Percentiles rank a stretch among this genome's conserved stretches.
Conservation (phyloP, 1,139 yeast species). For the Meyerozyma elateridarum region DNA sequence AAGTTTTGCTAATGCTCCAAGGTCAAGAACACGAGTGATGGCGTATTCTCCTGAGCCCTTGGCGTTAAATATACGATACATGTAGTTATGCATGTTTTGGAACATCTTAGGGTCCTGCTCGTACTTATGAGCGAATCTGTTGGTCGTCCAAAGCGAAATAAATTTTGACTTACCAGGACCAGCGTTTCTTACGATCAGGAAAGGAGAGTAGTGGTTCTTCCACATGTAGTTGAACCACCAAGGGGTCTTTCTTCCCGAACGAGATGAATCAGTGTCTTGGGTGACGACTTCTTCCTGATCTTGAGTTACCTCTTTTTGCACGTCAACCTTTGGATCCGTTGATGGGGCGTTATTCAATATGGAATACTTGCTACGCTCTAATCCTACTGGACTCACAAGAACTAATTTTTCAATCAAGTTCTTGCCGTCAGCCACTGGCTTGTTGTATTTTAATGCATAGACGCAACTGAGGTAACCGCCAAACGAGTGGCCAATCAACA, state of each 20-base stretch:
- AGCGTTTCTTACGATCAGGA: conserved; percentile 27
- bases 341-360: conserved; percentile 14
- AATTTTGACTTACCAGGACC: conserved; percentile 38
- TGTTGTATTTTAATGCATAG: conserved; percentile 64
- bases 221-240: conserved; percentile 25
- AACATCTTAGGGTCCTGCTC: conserved; percentile 27
- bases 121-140: conserved; percentile 34
- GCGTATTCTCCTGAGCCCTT: conserved; percentile 46
- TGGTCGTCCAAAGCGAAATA: conserved; percentile 40
- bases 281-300: conserved; percentile 17
- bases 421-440: conserved; percentile 6
- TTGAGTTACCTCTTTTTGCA: conserved; percentile 11
- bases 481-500: conserved; percentile 84
- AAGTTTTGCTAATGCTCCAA: conserved; percentile 38
- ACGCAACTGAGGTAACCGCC: conserved; percentile 86
- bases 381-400: conserved; percentile 44
- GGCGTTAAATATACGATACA: conserved; percentile 36
- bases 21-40: conserved; percentile 35
- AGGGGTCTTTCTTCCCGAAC: background rate
- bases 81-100: conserved; percentile 37
- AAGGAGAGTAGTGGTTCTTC: conserved; percentile 37
- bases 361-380: conserved; percentile 35
- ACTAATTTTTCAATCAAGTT: conserved; percentile 36
- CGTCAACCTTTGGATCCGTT: conserved; percentile 7
- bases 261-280: background rate